These are phyloP conservation scores for Fagopyrum tataricum DNA, from an alignment of 148 eudicot species.

Conservation along the genomic window DNA sequence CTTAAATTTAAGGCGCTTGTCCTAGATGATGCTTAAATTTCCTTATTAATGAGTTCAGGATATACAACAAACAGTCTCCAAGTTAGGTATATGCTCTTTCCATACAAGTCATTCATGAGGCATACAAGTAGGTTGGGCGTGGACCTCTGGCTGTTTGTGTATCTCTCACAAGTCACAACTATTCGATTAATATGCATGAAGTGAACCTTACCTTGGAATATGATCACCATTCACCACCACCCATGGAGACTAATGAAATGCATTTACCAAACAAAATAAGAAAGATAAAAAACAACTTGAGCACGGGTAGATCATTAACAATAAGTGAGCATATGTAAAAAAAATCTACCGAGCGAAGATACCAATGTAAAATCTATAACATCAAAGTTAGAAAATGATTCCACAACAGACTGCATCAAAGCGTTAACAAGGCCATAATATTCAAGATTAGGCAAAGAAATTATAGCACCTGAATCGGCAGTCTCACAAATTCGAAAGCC, in stretches of 20 bases:
- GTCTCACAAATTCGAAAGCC: neutral
- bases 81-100: neutral
- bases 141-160: neutral
- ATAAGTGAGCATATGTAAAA: too few species aligned
- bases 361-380: neutral
- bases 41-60: neutral
- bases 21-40: neutral
- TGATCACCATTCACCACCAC: neutral
- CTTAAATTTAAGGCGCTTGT: neutral
- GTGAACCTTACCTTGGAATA: neutral
- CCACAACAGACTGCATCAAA: neutral
- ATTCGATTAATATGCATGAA: neutral
- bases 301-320: too few species aligned
- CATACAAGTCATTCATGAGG: neutral
- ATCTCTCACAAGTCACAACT: neutral
- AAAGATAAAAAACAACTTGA: neutral
- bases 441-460: neutral
- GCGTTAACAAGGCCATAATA: neutral
- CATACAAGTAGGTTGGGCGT: conserved; percentile 1
- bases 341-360: too few species aligned
- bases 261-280: neutral
- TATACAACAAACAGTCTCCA: neutral
- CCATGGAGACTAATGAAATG: neutral
- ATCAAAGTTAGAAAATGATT: neutral
- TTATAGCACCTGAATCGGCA: neutral